Evolutionary conservation across 768 basidiomycete genomes (phyloP).

Genomic region (Lentinula aciculospora): DNA sequence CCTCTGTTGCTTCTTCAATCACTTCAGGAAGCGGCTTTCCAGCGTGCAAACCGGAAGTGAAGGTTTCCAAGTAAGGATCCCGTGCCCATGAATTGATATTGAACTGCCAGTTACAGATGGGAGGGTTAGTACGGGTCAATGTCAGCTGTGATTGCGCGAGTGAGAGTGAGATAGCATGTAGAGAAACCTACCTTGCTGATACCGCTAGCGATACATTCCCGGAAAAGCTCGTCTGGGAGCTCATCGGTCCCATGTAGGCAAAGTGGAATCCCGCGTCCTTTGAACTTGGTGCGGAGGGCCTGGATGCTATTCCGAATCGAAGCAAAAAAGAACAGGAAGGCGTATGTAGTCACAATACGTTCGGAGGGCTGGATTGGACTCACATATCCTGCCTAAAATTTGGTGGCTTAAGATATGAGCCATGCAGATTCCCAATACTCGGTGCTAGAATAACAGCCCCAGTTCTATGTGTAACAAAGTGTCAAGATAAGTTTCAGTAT

Average conservation of each 20-base stretch:
- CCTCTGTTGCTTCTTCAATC: slow-evolving; percentile 37
- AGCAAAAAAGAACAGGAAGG: not conserved
- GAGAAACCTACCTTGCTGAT: slow-evolving; percentile 30
- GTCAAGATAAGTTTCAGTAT: not conserved
- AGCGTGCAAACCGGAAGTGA: slow-evolving; percentile 26
- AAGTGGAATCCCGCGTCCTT: slow-evolving; percentile 25
- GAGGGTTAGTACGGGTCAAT: too few relatives aligned
- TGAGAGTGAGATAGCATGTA: not conserved
- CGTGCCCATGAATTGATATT: slow-evolving; percentile 44
- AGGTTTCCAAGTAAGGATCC: slow-evolving; percentile 32
- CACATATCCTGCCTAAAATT: slow-evolving; percentile 41
- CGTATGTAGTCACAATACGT: not conserved
- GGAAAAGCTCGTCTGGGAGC: slow-evolving; percentile 37
- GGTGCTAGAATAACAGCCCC: slow-evolving; percentile 41
- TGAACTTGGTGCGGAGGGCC: slow-evolving; percentile 28
- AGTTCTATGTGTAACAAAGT: slow-evolving; percentile 25
- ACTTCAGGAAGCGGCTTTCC: slow-evolving; percentile 37
- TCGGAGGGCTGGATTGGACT: slow-evolving; percentile 4
- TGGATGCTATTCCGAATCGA: slow-evolving; percentile 23
- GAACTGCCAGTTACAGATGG: slow-evolving; percentile 13
- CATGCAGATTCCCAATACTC: slow-evolving; percentile 43
- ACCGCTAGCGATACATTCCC: slow-evolving; percentile 38
- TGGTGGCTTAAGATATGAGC: slow-evolving; percentile 37
- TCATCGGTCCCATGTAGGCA: slow-evolving; percentile 43
- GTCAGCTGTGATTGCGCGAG: too few relatives aligned